These are phyloP conservation scores for Chaetomium tenue DNA, from an alignment of 495 filamentous ascomycete species.

Conservation along the genomic window DNA sequence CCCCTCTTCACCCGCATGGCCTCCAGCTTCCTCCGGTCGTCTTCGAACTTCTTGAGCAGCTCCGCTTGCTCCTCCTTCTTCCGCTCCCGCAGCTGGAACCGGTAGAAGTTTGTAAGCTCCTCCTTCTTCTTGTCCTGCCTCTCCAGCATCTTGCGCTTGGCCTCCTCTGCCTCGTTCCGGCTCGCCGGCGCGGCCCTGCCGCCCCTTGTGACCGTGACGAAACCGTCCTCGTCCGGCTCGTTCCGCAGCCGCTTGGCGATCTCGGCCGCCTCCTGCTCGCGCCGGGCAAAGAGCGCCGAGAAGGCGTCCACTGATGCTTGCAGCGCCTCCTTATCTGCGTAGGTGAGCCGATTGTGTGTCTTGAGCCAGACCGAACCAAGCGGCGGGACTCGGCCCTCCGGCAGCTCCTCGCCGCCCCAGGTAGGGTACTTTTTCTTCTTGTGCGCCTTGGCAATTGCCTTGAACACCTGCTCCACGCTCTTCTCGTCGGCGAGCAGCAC, in stretches of 20 bases:
- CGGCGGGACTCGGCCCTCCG: constrained; percentile 49
- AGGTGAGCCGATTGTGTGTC: constrained; percentile 63
- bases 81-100: constrained; percentile 88
- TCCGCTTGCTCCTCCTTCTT: constrained; percentile 76
- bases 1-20: constrained; percentile 61
- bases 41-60: constrained; percentile 63
- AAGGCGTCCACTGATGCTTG: constrained; percentile 74
- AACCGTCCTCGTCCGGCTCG: constrained; percentile 91
- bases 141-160: constrained; percentile 71
- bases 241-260: constrained; percentile 62
- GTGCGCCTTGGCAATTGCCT: constrained; percentile 62
- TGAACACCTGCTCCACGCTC: constrained; percentile 68
- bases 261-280: constrained; percentile 64
- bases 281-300: constrained; percentile 68
- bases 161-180: constrained; percentile 69
- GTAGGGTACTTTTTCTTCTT: constrained; percentile 55
- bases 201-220: constrained; percentile 84
- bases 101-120: constrained; percentile 78
- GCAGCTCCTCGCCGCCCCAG: constrained; percentile 59
- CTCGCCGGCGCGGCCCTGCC: constrained; percentile 69
- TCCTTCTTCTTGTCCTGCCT: constrained; percentile 61
- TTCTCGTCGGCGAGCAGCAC: constrained; percentile 78
- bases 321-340: constrained; percentile 61
- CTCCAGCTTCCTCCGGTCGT: constrained; percentile 60
- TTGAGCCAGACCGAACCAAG: constrained; percentile 64